These are phyloP conservation scores for Candida krabiensis DNA, from an alignment of 805 yeast genomes.

Conservation along the genomic window DNA sequence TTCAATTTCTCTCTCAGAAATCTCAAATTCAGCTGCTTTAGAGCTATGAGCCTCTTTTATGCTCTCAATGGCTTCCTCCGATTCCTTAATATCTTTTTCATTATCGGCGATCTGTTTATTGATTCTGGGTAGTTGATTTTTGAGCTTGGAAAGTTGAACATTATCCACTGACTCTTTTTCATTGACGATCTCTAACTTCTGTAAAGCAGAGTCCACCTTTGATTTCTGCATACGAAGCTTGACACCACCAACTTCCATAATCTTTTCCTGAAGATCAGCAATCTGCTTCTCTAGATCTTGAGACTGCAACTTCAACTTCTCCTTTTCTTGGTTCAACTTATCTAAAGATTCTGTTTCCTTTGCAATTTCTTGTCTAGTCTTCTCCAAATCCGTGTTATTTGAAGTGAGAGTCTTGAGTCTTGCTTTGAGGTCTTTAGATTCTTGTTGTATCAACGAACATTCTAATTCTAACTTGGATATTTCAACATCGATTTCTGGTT, in stretches of 20 bases:
- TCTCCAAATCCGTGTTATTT: conserved; percentile 17
- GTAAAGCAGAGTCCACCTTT: conserved; percentile 73
- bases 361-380: conserved; percentile 16
- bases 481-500: conserved; percentile 66
- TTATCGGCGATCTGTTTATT: conserved; percentile 46
- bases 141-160: conserved; percentile 56
- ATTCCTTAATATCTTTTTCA: conserved; percentile 43
- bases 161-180: conserved; percentile 59
- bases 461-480: conserved; percentile 63
- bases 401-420: conserved; percentile 40
- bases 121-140: conserved; percentile 60
- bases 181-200: conserved; percentile 59
- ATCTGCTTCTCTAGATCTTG: conserved; percentile 56
- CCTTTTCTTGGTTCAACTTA: conserved; percentile 27
- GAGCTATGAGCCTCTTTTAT: conserved; percentile 31
- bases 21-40: conserved; percentile 26
- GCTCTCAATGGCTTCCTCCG: conserved; percentile 35
- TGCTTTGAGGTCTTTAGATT: conserved; percentile 46
- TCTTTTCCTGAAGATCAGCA: conserved; percentile 63
- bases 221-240: conserved; percentile 76
- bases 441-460: conserved; percentile 57
- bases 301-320: conserved; percentile 51
- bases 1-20: conserved; percentile 35
- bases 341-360: conserved; percentile 34
- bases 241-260: conserved; percentile 91